phyloP scores from a whole-genome alignment of 2,329 filamentous ascomycete species.

The Talaromyces atroroseus region DNA sequence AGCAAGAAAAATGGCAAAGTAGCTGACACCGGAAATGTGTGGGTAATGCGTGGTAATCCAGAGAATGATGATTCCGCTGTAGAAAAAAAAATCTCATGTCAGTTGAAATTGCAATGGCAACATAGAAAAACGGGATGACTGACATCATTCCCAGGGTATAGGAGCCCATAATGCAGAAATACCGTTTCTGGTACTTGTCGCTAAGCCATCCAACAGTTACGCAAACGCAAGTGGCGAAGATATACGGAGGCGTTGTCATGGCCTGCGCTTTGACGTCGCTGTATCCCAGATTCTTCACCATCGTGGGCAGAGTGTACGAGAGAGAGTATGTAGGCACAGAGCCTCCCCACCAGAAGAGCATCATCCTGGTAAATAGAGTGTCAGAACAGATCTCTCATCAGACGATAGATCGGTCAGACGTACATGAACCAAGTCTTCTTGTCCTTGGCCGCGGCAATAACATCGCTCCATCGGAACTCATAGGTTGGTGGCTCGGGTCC shows the following conservation, averaged over 20 bases:
- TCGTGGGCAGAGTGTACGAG: slow-evolving; percentile 29
- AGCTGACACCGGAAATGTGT: neutral
- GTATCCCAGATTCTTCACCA: slow-evolving; percentile 40
- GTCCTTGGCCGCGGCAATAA: neutral
- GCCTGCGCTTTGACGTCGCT: slow-evolving; percentile 42
- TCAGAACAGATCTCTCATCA: slow-evolving; percentile 15
- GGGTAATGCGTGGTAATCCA: neutral
- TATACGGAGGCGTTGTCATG: slow-evolving; percentile 19
- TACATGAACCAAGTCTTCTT: neutral
- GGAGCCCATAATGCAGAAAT: neutral
- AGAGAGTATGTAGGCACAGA: slow-evolving; percentile 22
- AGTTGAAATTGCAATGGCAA: no score
- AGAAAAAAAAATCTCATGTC: no score
- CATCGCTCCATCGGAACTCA: slow-evolving; percentile 2
- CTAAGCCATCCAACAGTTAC: neutral
- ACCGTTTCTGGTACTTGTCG: neutral
- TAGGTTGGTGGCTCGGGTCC: neutral
- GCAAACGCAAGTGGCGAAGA: neutral
- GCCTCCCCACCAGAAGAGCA: slow-evolving; percentile 22
- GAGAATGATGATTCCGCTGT: neutral
- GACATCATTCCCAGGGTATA: neutral
- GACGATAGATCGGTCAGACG: no score
- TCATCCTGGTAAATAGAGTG: slow-evolving; percentile 18
- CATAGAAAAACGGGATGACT: neutral
- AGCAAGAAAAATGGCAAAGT: slow-evolving; percentile 4